These are phyloP conservation scores for Fusarium sp. DNA, from an alignment of 2,329 filamentous ascomycete genomes.

Conservation along the genomic window DNA sequence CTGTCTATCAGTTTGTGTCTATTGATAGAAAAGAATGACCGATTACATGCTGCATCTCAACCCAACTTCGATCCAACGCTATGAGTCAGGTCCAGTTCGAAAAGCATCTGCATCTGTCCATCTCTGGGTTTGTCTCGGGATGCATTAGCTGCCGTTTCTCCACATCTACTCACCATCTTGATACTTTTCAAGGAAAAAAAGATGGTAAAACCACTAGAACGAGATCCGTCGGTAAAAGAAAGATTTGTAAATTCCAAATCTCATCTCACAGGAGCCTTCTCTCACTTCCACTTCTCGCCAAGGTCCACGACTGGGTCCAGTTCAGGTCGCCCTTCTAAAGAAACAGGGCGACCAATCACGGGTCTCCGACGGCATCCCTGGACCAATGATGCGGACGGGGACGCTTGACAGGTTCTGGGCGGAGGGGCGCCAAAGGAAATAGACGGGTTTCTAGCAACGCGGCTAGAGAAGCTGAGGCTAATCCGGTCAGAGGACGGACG, in stretches of 20 bases:
- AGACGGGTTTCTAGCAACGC: neutral
- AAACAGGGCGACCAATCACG: constrained; percentile 43
- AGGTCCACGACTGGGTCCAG: neutral
- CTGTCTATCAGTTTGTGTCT: neutral
- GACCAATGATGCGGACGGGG: constrained; percentile 35
- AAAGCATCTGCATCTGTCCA: neutral
- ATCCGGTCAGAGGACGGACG: neutral
- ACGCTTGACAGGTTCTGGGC: constrained; percentile 1
- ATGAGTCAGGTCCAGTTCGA: neutral
- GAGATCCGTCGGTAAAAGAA: neutral
- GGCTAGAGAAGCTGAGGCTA: neutral
- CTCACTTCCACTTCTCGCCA: neutral
- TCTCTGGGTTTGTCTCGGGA: neutral
- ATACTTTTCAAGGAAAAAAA: neutral
- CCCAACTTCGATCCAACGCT: neutral
- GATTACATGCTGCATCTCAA: neutral
- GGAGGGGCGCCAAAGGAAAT: neutral
- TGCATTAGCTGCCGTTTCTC: neutral
- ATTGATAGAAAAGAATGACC: neutral
- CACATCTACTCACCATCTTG: neutral
- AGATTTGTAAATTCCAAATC: neutral
- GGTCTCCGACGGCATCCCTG: constrained; percentile 3
- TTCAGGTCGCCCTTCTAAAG: constrained; percentile 22
- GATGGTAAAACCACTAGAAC: neutral
- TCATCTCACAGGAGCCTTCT: neutral